Base-by-base conservation (phyloP, 257 asterid genomes). In the Ophiorrhiza pumila region DNA sequence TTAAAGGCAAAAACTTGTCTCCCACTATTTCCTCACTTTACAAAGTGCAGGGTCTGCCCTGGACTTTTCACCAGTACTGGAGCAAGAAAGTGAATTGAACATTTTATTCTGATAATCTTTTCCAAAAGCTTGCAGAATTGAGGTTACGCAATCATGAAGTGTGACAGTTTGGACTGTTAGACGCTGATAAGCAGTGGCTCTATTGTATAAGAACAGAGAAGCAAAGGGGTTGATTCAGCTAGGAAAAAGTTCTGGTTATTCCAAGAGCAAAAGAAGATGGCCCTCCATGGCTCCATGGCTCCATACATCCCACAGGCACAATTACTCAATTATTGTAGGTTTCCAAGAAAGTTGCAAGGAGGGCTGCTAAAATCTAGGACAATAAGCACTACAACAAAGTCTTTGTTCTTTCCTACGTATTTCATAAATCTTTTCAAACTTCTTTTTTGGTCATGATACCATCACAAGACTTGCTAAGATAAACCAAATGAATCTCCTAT, bases 21-120 rank as follows among this genome's bases (percentile, higher is more conserved):
- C 52, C 64, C 64, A 69, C 64, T 69, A 50, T 3, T 2, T 8
- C 25, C 43, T 45, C 56, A 45, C 71, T 67, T 67, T 67, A 49
- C 29, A 12, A 0, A 43, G 39, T 45, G 56, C 56, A 13, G 7
- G 42, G 2, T 15, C 6, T 29, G 46, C 1, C 31, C 50, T 39
- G 34, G 52, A 22, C 3, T 39, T 64, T 64, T 64, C 52, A 4
- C 22, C 69, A 11, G 4, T 0, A 34, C 25, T 18, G n/a, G 4
- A 50, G 4, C 56, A 50, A 18, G 25, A 50, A 18, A 50, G 20
- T 18, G 56, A 50, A 5, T 20, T 37, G 42, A 50, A 23, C n/a
- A 50, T 50, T 50, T 20, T 50, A 11, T 18, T 20, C 56, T 46
- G 17, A 11, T 7, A 18, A 46, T 20, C 12, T 12, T 46, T 42